Evolutionary conservation across 768 basidiomycete species (phyloP), one percentile per base, ranked within the genome.

Genomic region (Austroboletus eburneus): DNA sequence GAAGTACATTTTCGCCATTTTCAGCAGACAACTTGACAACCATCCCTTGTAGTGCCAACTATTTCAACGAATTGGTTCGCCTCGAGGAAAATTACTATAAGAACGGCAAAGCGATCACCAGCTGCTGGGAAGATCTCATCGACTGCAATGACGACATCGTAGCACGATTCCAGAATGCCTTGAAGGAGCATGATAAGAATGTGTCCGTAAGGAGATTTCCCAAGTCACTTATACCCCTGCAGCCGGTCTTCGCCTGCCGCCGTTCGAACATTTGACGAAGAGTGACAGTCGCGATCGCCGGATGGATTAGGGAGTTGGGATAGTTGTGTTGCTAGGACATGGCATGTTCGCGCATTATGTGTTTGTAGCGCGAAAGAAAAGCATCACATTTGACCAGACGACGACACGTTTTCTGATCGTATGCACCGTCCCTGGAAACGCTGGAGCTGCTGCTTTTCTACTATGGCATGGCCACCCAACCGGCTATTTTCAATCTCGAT

Each of bases 31-130:
- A 38, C 16, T 34, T 50, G 45, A 54, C 33, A 46, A 38, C 9
- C 17, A 35, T 42, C 9, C 23, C 33, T 43, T 18, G 3, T 48
- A 85, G 83, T 43, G 69, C 70, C 34, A 61, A 52, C 17, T 72
- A 78, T 53, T 81, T 77, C 61, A 79, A 83, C 54, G 60, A 51
- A 13, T 61, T 85, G 24, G 72, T 84, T 24, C 72, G 73, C 43
- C 69, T 83, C 16, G 79, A 83, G 54, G 70, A 72, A 43, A 73
- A 75, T 43, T 84, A 83, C 52, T 68, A 74, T 30, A 61, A 49
- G 21, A 67, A 70, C 43, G 69, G 74, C 47, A 65, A 68, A 35
- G 63, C 69, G 24, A 63, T 79, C 29, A 58, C 69, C 39, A 53
- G 58, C 39, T 65, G 64, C 17, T 65, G 75, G 50, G 74, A 76